phyloP scores from a whole-genome alignment of 768 basidiomycete genomes.

The Cubamyces sp. region DNA sequence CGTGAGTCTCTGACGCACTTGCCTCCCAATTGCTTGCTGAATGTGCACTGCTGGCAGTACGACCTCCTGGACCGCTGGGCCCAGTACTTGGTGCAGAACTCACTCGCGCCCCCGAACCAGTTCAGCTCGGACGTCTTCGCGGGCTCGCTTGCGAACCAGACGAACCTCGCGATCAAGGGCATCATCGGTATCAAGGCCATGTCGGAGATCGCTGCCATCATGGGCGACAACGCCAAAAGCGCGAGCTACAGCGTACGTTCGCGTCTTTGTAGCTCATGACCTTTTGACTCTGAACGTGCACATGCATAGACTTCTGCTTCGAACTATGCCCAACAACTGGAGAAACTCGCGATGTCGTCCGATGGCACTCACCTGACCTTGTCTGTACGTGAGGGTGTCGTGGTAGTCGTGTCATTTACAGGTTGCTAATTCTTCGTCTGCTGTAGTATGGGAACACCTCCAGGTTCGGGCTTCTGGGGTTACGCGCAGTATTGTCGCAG shows the following conservation, averaged over 20 bases:
- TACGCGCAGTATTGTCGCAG: too few species aligned
- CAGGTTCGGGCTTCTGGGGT: slow-evolving; percentile 37
- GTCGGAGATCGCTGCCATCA: slow-evolving; percentile 39
- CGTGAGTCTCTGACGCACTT: slow-evolving; percentile 32
- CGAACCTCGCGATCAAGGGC: slow-evolving; percentile 50
- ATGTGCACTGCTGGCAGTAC: slow-evolving; percentile 36
- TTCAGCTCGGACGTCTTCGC: slow-evolving; percentile 44
- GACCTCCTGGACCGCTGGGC: slow-evolving; percentile 66
- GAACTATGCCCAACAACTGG: slow-evolving; percentile 57
- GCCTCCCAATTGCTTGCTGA: background rate
- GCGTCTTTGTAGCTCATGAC: too few species aligned
- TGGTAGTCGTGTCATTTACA: too few species aligned
- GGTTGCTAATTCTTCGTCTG: too few species aligned
- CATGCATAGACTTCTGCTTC: slow-evolving; percentile 55
- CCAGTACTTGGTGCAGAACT: slow-evolving; percentile 56
- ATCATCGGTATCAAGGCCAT: slow-evolving; percentile 49
- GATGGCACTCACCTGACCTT: slow-evolving; percentile 59
- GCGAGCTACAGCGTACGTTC: slow-evolving; percentile 39
- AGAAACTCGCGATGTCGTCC: slow-evolving; percentile 53
- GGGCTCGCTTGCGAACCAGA: slow-evolving; percentile 44
- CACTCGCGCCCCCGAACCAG: slow-evolving; percentile 47
- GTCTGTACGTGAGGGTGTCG: slow-evolving; percentile 38
- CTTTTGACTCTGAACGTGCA: slow-evolving; percentile 24
- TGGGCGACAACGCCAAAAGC: slow-evolving; percentile 35
- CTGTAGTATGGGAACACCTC: slow-evolving; percentile 54